These are phyloP conservation scores for Solanum pinnatisectum DNA, from an alignment of 257 asterid species.

Conservation along the genomic window DNA sequence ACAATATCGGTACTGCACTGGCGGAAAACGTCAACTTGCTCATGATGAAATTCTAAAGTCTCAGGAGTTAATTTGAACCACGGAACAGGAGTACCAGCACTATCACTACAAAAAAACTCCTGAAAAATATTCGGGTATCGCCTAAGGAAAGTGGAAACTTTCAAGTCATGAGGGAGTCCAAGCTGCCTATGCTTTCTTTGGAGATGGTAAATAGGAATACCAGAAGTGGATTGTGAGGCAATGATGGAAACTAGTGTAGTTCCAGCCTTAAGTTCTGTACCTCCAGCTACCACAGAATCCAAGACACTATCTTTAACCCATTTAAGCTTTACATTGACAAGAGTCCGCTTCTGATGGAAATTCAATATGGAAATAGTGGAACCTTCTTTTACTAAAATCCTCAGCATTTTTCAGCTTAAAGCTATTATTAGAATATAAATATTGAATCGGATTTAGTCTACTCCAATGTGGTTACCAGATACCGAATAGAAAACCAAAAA, in stretches of 20 bases:
- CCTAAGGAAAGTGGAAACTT: slow-evolving; percentile 62
- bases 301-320: slow-evolving; percentile 70
- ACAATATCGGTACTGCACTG: slow-evolving; percentile 44
- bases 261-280: slow-evolving; percentile 60
- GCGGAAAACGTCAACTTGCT: slow-evolving; percentile 24
- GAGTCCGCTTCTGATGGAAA: slow-evolving; percentile 47
- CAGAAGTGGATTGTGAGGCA: slow-evolving; percentile 34
- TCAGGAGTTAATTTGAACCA: slow-evolving; percentile 53
- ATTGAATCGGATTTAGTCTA: neutral
- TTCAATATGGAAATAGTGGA: neutral
- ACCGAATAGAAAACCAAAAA: too few species aligned
- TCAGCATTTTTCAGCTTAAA: slow-evolving; percentile 1
- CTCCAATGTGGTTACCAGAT: neutral
- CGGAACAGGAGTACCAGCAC: slow-evolving; percentile 74
- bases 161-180: slow-evolving; percentile 55
- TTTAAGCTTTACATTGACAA: slow-evolving; percentile 77
- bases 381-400: neutral
- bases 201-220: slow-evolving; percentile 61
- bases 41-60: slow-evolving; percentile 31
- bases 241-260: slow-evolving; percentile 47
- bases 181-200: slow-evolving; percentile 41
- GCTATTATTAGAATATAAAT: neutral
- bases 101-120: slow-evolving; percentile 50
- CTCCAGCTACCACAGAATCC: slow-evolving; percentile 47
- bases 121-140: slow-evolving; percentile 70